These are phyloP conservation scores for Penicillium sp. DNA, from an alignment of 2,329 filamentous ascomycete species.

Conservation along the genomic window DNA sequence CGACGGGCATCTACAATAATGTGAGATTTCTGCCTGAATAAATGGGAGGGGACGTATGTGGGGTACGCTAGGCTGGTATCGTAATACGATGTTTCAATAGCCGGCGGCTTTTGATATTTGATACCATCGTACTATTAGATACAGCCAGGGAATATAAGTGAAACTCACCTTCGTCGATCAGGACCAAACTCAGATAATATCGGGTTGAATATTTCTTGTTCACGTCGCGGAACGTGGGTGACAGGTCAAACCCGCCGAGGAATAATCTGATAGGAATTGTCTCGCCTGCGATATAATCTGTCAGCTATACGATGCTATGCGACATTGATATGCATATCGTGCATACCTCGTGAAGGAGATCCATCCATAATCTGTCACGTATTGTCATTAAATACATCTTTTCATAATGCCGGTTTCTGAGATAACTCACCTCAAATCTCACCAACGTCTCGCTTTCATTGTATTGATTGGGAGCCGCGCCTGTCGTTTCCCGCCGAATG, in stretches of 20 bases:
- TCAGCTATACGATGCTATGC: background rate
- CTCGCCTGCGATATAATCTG: constrained; percentile 52
- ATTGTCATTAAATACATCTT: background rate
- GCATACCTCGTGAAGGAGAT: constrained; percentile 87
- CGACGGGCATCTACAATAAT: constrained; percentile 70
- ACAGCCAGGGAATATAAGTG: background rate
- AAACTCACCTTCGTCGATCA: constrained; percentile 84
- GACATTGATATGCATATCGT: background rate
- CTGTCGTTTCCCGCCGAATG: constrained; percentile 93
- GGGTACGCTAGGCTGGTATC: constrained; percentile 3
- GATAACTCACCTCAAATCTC: constrained; percentile 71
- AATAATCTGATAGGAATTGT: constrained; percentile 97
- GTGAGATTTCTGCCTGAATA: background rate
- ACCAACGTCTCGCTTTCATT: constrained; percentile 99
- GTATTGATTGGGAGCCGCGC: constrained; percentile 95
- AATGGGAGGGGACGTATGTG: constrained; percentile 2
- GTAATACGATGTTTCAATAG: constrained; percentile 24
- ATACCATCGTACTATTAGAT: constrained; percentile 3
- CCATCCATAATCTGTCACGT: constrained; percentile 85
- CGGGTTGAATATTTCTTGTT: constrained; percentile 99
- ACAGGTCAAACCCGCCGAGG: constrained; percentile 94
- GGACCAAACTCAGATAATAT: constrained; percentile 93
- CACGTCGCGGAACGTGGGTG: constrained; percentile 96
- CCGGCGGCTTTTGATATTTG: constrained; percentile 32
- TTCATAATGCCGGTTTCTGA: background rate